Evolutionary conservation across 352 stramenopile species (phyloP).

Genomic region (Paralagenidium karlingii): DNA sequence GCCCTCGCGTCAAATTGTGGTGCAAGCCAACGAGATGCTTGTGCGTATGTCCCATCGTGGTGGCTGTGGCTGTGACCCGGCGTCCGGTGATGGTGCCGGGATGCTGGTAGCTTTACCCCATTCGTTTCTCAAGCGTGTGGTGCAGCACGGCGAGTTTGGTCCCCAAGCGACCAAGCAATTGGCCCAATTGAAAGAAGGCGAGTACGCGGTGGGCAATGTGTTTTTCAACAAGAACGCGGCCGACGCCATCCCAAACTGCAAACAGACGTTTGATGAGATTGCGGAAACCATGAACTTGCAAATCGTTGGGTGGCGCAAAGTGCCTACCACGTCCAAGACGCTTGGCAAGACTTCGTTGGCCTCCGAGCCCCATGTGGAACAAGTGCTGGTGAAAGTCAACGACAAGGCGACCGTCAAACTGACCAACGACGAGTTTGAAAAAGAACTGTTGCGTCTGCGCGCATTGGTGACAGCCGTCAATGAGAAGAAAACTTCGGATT

Average conservation of each 20-base stretch:
- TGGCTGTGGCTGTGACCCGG: slow-evolving; percentile 92
- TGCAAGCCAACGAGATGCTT: slow-evolving; percentile 95
- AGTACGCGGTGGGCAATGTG: slow-evolving; percentile 92
- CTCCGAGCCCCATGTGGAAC: slow-evolving; percentile 90
- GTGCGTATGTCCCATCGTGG: slow-evolving; percentile 93
- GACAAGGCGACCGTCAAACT: slow-evolving; percentile 39
- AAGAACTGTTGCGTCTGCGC: slow-evolving; percentile 63
- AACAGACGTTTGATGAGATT: slow-evolving; percentile 78
- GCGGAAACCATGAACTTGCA: slow-evolving; percentile 80
- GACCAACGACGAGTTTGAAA: slow-evolving; percentile 84
- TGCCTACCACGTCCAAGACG: slow-evolving; percentile 90
- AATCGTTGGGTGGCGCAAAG: slow-evolving; percentile 86
- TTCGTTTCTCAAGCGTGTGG: slow-evolving; percentile 85
- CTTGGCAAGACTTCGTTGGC: slow-evolving; percentile 88
- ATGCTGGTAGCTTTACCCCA: slow-evolving; percentile 96
- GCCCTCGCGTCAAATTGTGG: slow-evolving; percentile 80
- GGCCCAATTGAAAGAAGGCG: slow-evolving; percentile 33
- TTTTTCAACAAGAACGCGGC: slow-evolving; percentile 65
- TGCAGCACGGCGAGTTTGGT: slow-evolving; percentile 66
- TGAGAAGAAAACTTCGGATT: slow-evolving; percentile 69
- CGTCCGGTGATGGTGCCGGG: slow-evolving; percentile 84
- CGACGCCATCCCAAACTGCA: slow-evolving; percentile 68
- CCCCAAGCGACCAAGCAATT: slow-evolving; percentile 20
- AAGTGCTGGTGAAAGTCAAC: slow-evolving; percentile 86
- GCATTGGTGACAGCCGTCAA: slow-evolving; percentile 41